A percentile compares a stretch with the other conserved stretches of the same genome.
phyloP scores from a whole-genome alignment of 2,329 filamentous ascomycete species.

The Verticillium alfalfae region DNA sequence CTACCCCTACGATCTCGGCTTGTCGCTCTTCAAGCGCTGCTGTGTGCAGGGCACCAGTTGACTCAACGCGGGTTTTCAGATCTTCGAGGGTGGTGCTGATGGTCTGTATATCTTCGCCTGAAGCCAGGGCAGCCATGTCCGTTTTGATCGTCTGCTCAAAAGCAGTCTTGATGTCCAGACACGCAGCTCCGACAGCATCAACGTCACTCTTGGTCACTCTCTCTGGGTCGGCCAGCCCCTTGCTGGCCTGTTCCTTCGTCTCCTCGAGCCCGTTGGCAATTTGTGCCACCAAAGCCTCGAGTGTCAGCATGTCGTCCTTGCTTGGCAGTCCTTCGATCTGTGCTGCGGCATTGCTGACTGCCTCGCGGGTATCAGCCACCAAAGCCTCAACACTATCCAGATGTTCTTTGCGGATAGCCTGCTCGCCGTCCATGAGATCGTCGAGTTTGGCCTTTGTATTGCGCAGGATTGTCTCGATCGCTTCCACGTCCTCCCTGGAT shows the following conservation, averaged over 20 bases:
- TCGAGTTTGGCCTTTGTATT: conserved; percentile 88
- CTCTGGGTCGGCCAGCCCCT: conserved; percentile 50
- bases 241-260: conserved; percentile 52
- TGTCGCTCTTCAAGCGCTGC: conserved; percentile 81
- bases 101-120: conserved; percentile 69
- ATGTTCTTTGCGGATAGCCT: conserved; percentile 61
- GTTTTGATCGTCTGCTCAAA: conserved; percentile 69
- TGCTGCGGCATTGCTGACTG: conserved; percentile 59
- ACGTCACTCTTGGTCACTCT: conserved; percentile 76
- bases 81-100: conserved; percentile 64
- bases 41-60: conserved; percentile 66
- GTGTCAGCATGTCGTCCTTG: conserved; percentile 70
- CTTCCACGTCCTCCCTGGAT: conserved; percentile 78
- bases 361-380: conserved; percentile 70
- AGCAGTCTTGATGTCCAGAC: conserved; percentile 77
- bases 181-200: conserved; percentile 72
- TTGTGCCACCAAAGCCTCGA: conserved; percentile 76
- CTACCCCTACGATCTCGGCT: conserved; percentile 72
- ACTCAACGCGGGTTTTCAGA: conserved; percentile 53
- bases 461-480: conserved; percentile 82
- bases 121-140: conserved; percentile 64
- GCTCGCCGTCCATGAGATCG: conserved; percentile 68
- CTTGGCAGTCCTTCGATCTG: conserved; percentile 66
- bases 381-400: conserved; percentile 59
- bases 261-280: conserved; percentile 73